A percentile compares a stretch with the other conserved stretches of the same genome.
Conservation (phyloP, 257 asterid species). For the Cinchona pubescens region DNA sequence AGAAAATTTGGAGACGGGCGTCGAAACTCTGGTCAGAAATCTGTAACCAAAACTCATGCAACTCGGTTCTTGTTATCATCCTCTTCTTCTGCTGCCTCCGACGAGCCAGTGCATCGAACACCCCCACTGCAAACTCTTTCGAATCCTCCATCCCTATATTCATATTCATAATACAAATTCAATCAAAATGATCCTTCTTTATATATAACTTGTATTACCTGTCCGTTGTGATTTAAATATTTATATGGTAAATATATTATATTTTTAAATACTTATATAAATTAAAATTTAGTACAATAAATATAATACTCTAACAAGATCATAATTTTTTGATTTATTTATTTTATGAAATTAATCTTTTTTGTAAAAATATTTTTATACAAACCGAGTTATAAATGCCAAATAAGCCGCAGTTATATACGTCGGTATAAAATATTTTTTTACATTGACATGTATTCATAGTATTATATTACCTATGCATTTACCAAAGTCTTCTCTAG, state of each 20-base stretch:
- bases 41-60: slow-evolving; percentile 81
- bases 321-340: too few species aligned
- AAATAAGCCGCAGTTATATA: too few species aligned
- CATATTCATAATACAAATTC: background rate
- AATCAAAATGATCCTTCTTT: background rate
- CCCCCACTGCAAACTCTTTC: slow-evolving; percentile 81
- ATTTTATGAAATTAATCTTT: too few species aligned
- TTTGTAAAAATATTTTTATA: too few species aligned
- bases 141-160: slow-evolving; percentile 78
- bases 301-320: too few species aligned
- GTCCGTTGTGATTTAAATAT: too few species aligned
- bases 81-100: slow-evolving; percentile 62
- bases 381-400: too few species aligned
- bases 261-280: too few species aligned
- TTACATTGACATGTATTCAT: too few species aligned
- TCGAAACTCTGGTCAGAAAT: slow-evolving; percentile 86
- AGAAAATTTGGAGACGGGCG: slow-evolving; percentile 93
- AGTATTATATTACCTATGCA: slow-evolving; percentile 99
- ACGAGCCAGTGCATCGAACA: slow-evolving; percentile 74
- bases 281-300: too few species aligned
- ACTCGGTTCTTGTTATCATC: slow-evolving; percentile 65
- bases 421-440: too few species aligned
- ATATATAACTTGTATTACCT: background rate
- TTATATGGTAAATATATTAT: too few species aligned
- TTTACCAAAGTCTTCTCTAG: slow-evolving; percentile 78